A percentile compares a stretch with the other conserved stretches of the same genome.
Conservation (phyloP, 495 filamentous ascomycete species). For the Filosporella fistucella region DNA sequence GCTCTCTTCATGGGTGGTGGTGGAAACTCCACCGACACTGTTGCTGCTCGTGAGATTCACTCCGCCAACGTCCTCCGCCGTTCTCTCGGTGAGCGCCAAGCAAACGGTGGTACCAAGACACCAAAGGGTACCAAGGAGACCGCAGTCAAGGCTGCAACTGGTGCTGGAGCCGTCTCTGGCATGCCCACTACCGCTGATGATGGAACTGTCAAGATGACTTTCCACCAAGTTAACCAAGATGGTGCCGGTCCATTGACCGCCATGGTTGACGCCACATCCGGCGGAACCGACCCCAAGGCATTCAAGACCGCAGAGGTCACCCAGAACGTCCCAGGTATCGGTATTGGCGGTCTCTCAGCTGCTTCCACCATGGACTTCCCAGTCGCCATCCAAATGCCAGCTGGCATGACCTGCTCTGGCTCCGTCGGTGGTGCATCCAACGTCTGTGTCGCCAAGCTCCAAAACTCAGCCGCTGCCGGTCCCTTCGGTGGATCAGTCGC, state of each 20-base stretch:
- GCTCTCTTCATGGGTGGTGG: conserved; percentile 36
- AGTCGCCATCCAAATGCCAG: conserved; percentile 53
- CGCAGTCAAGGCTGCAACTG: conserved; percentile 36
- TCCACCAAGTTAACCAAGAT: conserved; percentile 48
- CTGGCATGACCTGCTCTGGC: conserved; percentile 55
- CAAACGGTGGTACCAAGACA: conserved; percentile 31
- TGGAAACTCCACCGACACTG: conserved; percentile 24
- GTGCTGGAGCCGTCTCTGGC: conserved; percentile 35
- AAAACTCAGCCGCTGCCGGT: conserved; percentile 50
- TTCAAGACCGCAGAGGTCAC: conserved; percentile 51
- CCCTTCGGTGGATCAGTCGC: conserved; percentile 57
- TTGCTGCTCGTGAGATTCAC: conserved; percentile 22
- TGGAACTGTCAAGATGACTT: conserved; percentile 51
- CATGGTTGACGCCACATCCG: conserved; percentile 48
- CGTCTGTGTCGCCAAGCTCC: conserved; percentile 54
- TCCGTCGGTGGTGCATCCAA: conserved; percentile 44
- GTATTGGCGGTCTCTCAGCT: conserved; percentile 41
- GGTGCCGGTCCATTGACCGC: conserved; percentile 44
- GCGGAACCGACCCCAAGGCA: conserved; percentile 45
- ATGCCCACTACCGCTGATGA: conserved; percentile 50
- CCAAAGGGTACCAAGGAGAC: conserved; percentile 32
- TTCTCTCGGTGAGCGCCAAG: conserved; percentile 21
- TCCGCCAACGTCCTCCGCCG: conserved; percentile 16
- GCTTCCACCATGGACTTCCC: conserved; percentile 50
- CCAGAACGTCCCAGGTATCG: conserved; percentile 52